Evolutionary conservation across 371 early-diverging fungal species (phyloP), one percentile per base, ranked within the genome.

Genomic region (Mortierella sp.): DNA sequence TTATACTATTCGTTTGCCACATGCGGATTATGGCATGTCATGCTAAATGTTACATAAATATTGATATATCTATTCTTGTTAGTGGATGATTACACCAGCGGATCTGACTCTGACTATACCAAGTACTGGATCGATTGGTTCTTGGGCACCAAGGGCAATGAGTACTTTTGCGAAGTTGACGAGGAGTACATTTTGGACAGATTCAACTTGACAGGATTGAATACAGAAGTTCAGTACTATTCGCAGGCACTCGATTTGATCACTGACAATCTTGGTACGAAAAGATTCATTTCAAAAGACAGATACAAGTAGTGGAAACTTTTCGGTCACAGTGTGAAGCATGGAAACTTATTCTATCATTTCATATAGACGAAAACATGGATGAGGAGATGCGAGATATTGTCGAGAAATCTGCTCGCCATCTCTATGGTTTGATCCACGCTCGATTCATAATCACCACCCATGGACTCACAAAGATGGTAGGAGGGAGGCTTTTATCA

Each of bases 161-260:
- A 97, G 78, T 96, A 93, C 74, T 97, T 96, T 83, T 92, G 96
- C 83, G 96, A 97, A 68, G 94, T 98, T 17, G 97, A 98, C 62
- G 96, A 96, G 64, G 98, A 97, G 17, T 98, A 94, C 76, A 94
- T 98, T 61, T 84, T 95, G 74, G 99, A 98, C 86, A 89, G 97
- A 55, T 98, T 98, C 89, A 98, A 98, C 76, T 87, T 98, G 77
- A 96, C 97, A 19, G 97, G 97, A n/a, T 87, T 98, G 40, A 89
- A 87, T 72, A 78, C 87, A 17, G 91, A 93, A 67, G 95, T 98
- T 12, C 89, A 85, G 53, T 89, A 93, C 70, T 90, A 91, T 84
- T 83, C 86, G 2, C 89, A 95, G 79, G 97, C 97, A 28, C 86
- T 98, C 62, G 97, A 97, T 72, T 89, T 96, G 86, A 98, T 99